These are phyloP conservation scores for Colletotrichum sp. DNA, from an alignment of 2,329 filamentous ascomycete species.

Conservation along the genomic window DNA sequence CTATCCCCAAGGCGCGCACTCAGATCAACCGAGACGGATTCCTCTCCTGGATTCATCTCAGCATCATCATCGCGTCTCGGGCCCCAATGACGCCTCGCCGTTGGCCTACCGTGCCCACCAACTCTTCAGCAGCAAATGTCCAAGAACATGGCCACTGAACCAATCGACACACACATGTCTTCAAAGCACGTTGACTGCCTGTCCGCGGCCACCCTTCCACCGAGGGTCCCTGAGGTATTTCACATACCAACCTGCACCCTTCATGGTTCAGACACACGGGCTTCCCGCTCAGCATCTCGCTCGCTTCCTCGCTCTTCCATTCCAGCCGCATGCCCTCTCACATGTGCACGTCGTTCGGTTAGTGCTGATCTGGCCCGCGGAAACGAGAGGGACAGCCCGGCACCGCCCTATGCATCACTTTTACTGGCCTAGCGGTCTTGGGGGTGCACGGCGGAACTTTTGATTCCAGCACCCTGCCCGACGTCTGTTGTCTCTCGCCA, in stretches of 20 bases:
- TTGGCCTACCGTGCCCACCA: neutral
- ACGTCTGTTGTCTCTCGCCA: neutral
- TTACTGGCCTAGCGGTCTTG: slow-evolving; percentile 8
- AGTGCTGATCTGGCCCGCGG: slow-evolving; percentile 22
- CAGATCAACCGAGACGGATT: neutral
- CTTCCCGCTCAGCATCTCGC: neutral
- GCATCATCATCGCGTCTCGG: neutral
- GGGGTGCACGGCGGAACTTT: slow-evolving; percentile 8
- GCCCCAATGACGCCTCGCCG: neutral
- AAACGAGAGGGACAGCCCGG: slow-evolving; percentile 15
- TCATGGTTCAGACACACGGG: neutral
- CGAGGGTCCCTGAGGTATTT: neutral
- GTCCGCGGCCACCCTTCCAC: neutral
- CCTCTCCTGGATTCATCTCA: neutral
- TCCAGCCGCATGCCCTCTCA: neutral
- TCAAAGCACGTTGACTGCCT: neutral
- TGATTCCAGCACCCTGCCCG: neutral
- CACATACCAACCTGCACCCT: neutral
- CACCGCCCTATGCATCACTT: slow-evolving; percentile 13
- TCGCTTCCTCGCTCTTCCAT: neutral
- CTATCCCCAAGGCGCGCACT: neutral
- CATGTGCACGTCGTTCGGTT: slow-evolving; percentile 13
- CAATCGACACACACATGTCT: neutral
- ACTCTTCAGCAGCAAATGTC: neutral
- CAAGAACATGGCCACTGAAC: neutral